Base-by-base conservation (phyloP, 495 filamentous ascomycete genomes). In the Ramalina peruviana region DNA sequence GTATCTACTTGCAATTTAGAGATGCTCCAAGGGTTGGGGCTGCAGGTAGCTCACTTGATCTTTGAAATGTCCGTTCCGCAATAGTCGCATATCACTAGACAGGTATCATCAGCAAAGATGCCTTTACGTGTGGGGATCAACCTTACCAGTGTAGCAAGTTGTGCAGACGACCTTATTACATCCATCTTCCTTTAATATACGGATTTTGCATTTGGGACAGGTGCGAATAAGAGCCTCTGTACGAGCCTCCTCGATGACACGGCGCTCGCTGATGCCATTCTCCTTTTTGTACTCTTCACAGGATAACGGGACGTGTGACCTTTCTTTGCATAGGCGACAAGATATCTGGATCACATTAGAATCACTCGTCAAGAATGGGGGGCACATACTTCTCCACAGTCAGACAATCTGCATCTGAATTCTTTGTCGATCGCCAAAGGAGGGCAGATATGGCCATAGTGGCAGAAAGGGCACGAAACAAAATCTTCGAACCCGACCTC, bases 101-200 rank as follows among this genome's bases (percentile, higher is more conserved):
- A 20, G n/a, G 15, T 1, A 20, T 36, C 2, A 17, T 27, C n/a
- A 36, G 33, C 45, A 17, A 15, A 16, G 20, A 48, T 17, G 26
- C 13, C 44, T 26, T 7, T 7, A 33, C 5, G 9, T 11, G 12
- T 33, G 7, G 6, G 15, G 13, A 36, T 20, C 48, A 11, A 23
- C 3, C 2, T 37, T 37, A 48, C 45, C 33, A 48, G 71, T 63
- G 48, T 67, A 72, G 50, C 54, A 58, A 15, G 69, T 68, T 1
- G 68, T 65, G 56, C 87, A 94, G 0, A 58, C 70, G 68, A 94
- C 82, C 66, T 88, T 93, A 63, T 94, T 94, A 67, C 88, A 94
- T 10, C 88, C 88, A 30, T 68, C 62, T 49, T 81, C 74, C 60
- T 93, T 94, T 59, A 93, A 67, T 40, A 69, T 65, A 12, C 58